Evolutionary conservation across 306 rosid species (phyloP), one percentile per base, ranked within the genome.

Genomic region (Coriaria nepalensis): DNA sequence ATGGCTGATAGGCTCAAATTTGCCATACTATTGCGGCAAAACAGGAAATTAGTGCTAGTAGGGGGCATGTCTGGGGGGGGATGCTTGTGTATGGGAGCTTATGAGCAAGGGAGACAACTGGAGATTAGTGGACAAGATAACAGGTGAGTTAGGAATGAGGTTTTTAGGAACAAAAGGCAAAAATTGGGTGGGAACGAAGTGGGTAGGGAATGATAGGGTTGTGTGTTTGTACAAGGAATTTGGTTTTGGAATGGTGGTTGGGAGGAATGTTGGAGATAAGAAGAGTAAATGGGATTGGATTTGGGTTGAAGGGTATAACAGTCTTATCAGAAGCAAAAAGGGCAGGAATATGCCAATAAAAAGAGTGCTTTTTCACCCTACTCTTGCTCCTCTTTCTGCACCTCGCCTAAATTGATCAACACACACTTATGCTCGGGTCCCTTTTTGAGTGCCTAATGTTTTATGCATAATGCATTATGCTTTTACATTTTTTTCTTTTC

Each of bases 311-410:
- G 87, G 86, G 37, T 78, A 79, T 56, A 34, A 20, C 3, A 20
- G 43, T 33, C 47, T 49, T 11, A 11, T 75, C 0, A 57, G 73
- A 36, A 79, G 78, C 2, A 63, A 74, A 59, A 62, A 37, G 39
- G 71, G 83, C 42, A 68, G 8, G 6, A 74, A 64, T 32, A 55
- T 68, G 33, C 57, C 71, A 8, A 49, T 83, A 0, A 87, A 82
- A 67, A 94, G 86, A 41, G 36, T 72, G 33, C 59, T 87, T 65
- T 6, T 83, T 51, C 68, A 60, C 12, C 96, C 96, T n/a, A 69
- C 53, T 65, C 86, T 82, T 58, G 74, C 70, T 29, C 62, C 71
- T n/a, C 11, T 71, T 69, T 10, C 29, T 40, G 35, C 47, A 29
- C 61, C 40, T 50, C 49, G 12, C 64, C n/a, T 35, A 20, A 46